phyloP scores from a whole-genome alignment of 257 asterid species.

The Osmanthus fragrans region DNA sequence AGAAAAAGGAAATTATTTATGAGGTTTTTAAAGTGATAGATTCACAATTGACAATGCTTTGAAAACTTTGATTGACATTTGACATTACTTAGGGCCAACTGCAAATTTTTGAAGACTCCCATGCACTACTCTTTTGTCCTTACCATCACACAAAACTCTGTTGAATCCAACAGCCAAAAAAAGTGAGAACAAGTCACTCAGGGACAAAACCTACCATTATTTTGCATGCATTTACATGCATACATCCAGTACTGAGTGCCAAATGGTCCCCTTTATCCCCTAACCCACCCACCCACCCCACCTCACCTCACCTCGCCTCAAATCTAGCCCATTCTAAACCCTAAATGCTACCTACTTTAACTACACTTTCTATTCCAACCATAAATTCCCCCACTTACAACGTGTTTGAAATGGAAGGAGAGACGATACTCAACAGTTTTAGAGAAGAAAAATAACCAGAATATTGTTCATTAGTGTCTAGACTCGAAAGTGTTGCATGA shows the following conservation, averaged over 20 bases:
- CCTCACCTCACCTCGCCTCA: neutral
- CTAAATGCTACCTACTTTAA: slow-evolving; percentile 12
- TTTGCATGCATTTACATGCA: slow-evolving; percentile 62
- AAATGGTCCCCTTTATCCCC: slow-evolving; percentile 49
- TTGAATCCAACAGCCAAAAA: slow-evolving; percentile 46
- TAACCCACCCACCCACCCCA: neutral
- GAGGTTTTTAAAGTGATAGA: neutral
- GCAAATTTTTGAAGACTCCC: slow-evolving; percentile 29
- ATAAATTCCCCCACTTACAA: slow-evolving; percentile 35
- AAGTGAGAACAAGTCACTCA: slow-evolving; percentile 47
- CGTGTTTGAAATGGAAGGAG: neutral
- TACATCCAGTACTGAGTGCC: slow-evolving; percentile 18
- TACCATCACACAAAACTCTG: slow-evolving; percentile 30
- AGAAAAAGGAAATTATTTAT: neutral
- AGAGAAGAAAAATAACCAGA: neutral
- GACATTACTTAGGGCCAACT: slow-evolving; percentile 30
- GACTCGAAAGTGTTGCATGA: neutral
- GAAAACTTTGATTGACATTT: slow-evolving; percentile 8
- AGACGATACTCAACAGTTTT: too few species aligned
- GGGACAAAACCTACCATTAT: slow-evolving; percentile 62
- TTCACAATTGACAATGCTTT: neutral
- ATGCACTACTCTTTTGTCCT: slow-evolving; percentile 41
- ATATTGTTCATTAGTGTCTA: slow-evolving; percentile 12
- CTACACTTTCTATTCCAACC: slow-evolving; percentile 26
- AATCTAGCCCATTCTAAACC: slow-evolving; percentile 2